Evolutionary conservation across 768 basidiomycete species (phyloP), one percentile per base, ranked within the genome.

Genomic region (Baorangia bicolor): DNA sequence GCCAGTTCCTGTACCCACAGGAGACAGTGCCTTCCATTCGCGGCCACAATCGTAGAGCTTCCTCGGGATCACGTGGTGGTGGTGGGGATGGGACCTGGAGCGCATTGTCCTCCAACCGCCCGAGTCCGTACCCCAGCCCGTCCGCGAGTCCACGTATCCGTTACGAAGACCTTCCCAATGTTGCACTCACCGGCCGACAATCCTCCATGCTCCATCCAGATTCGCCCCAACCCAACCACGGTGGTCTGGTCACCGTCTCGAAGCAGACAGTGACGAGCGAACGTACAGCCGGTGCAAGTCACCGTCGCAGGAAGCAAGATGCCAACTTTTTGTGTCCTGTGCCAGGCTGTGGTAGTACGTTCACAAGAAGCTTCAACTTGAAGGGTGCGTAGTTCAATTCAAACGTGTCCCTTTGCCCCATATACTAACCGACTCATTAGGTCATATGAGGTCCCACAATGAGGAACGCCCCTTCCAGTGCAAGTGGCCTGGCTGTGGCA

Each of bases 381-480:
- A 94, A 94, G 70, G 95, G 88, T 89, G 61, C 28, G 77, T 75
- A 40, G 33, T 52, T 46, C 31, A 2, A 27, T 41, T 21, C 6
- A 37, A 55, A 49, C 54, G 41, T 60, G 48, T 53, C 47, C 35
- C 5, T 14, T 53, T 57, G 51, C 49, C 55, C 61, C 53, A 34
- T 52, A 23, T 52, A 39, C 51, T 63, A 3, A 70, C 10, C 30
- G 20, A 23, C 37, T 55, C 38, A 53, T 54, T 60, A 90, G 88
- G 95, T n/a, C 95, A 98, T 67, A 79, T 97, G 63, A 89, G 95
- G 39, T 93, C 91, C 14, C 95, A 97, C 65, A 94, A 90, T 57
- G 94, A 95, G 70, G 93, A 96, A 73, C 88, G 93, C 58, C 94
- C 94, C 31, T 98, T 94, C 79, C 84, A 88, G 70, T 98, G 94